These are phyloP conservation scores for Blastomyces percursus DNA, from an alignment of 2,329 filamentous ascomycete species.

Conservation along the genomic window DNA sequence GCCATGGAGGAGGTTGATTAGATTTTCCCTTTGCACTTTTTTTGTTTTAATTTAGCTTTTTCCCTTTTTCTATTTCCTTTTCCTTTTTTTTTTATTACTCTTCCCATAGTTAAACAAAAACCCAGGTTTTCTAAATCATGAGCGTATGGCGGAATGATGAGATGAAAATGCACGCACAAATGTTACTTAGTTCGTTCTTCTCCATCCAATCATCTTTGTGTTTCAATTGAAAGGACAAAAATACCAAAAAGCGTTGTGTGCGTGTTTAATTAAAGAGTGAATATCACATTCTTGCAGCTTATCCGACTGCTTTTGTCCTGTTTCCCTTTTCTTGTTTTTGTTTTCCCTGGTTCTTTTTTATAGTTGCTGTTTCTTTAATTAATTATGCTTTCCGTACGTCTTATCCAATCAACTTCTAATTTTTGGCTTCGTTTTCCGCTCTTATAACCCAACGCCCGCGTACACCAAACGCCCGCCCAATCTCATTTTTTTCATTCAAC, in stretches of 20 bases:
- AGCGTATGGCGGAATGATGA: constrained; percentile 2
- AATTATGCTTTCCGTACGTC: too few relatives aligned
- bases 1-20: constrained; percentile 99
- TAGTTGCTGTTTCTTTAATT: too few relatives aligned
- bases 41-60: neutral
- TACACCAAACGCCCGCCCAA: neutral
- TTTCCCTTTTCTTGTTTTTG: too few relatives aligned
- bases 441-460: neutral
- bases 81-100: neutral
- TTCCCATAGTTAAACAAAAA: neutral
- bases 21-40: constrained; percentile 16
- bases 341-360: too few relatives aligned
- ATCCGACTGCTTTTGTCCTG: too few relatives aligned
- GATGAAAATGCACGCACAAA: neutral
- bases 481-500: neutral
- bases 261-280: too few relatives aligned
- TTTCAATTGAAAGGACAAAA: neutral
- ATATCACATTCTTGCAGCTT: too few relatives aligned
- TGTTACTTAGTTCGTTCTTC: neutral
- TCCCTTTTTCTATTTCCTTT: neutral
- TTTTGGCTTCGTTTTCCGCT: too few relatives aligned
- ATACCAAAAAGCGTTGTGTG: neutral
- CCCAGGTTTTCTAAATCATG: neutral
- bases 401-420: too few relatives aligned
- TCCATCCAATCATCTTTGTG: too few relatives aligned